Base-by-base conservation (phyloP, 2,329 filamentous ascomycete species). In the Penicillium paneum region DNA sequence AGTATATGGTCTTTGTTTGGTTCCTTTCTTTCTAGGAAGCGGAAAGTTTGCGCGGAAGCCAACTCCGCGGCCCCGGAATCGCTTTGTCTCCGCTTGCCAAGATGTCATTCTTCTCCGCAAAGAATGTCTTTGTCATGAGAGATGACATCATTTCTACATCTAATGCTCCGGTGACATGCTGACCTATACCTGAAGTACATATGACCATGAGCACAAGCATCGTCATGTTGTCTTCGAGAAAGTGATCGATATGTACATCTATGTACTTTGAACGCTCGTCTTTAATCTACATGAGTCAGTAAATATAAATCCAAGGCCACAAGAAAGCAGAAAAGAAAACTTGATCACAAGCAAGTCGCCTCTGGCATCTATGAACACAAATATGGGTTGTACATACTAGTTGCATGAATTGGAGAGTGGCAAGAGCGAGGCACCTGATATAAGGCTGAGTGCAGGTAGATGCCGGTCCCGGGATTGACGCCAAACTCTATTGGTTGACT, bases 381-480 rank as follows among this genome's bases (percentile, higher is more conserved):
- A 5, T 5, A n/a, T 5, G 5, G 17, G 17, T 32, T 8, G 3
- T 44, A 44, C 28, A 32, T 44, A 4, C 26, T 3, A 5, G 11
- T 11, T n/a, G 35, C 3, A 42, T 28, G 28, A 21, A 28, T 5
- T 41, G 1, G 21, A 24, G 4, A 44, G 17, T 11, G 8, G 19
- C 42, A 32, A 32, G 26, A 31, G 17, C 26, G 15, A n/a, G 21
- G 21, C 13, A 28, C 26, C 2, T 26, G 5, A 11, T 7, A 38
- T 17, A 26, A 17, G 21, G 11, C 21, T 50, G 38, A 44, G 24
- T 36, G 46, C 15, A 35, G 6, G 11, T 24, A 13, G 28, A 34
- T 48, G 28, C 50, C 50, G 50, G 43, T 41, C 21, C 43, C 50
- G 50, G 50, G 43, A 48, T 48, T 29, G 17, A 38, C 8, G 6